Conservation (phyloP, 2,329 filamentous ascomycete genomes). For the Sporothrix brasiliensis region DNA sequence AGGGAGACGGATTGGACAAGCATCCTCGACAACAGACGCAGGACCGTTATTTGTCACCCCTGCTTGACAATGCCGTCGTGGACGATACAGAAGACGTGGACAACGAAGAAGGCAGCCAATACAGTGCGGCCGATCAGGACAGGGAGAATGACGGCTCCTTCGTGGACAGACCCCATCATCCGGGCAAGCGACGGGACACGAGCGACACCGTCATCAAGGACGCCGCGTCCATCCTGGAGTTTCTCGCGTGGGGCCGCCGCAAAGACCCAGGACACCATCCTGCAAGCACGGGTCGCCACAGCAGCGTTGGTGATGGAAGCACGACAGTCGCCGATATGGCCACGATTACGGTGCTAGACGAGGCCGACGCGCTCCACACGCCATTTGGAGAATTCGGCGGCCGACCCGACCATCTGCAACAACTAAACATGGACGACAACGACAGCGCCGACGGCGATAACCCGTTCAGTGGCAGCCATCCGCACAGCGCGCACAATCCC, state of each 20-base stretch:
- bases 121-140: conserved; percentile 17
- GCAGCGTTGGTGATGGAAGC: neutral
- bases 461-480: neutral
- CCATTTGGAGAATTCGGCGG: neutral
- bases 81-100: neutral
- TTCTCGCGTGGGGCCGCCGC: conserved; percentile 52
- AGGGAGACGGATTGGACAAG: neutral
- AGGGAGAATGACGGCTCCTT: neutral
- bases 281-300: neutral
- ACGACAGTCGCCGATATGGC: neutral
- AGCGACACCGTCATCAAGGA: conserved; percentile 43
- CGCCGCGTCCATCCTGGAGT: conserved; percentile 52
- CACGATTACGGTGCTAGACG: neutral
- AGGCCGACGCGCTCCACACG: neutral
- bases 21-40: neutral
- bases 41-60: neutral
- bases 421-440: neutral
- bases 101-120: too few relatives aligned
- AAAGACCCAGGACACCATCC: conserved; percentile 44
- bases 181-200: neutral
- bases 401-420: neutral
- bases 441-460: neutral
- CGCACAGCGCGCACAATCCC: conserved; percentile 6
- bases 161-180: neutral
- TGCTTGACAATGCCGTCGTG: neutral